Base-by-base conservation (phyloP, 1,139 yeast species). In the Eremothecium sinecaudum region DNA sequence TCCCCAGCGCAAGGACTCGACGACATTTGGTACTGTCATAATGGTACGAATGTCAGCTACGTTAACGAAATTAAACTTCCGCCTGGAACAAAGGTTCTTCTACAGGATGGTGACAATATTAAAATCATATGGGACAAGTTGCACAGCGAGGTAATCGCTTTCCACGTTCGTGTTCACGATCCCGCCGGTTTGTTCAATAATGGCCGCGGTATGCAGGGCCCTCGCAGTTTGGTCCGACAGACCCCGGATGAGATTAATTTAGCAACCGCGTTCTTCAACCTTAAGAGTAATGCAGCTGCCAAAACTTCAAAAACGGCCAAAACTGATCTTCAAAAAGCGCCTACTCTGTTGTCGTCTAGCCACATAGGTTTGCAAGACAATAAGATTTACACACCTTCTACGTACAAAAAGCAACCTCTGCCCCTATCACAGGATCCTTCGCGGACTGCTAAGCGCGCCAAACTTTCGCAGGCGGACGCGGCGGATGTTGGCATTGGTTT, bases 1-100 rank as follows among this genome's bases (percentile, higher is more conserved):
- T 72, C 79, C 11, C 82, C 83, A 0, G 83, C 82, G 0, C 66
- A 72, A 39, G 74, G 78, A 39, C 59, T 72, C 3, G 83, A 77
- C 38, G 86, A 77, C 49, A 63, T 82, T n/a, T 84, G 94, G 94
- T 61, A 86, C 13, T 59, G 81, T 27, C 95, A 83, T 50, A 71
- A 67, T 41, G 80, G 93, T 34, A 74, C 93, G 1, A 86, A 86
- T 53, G 79, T 82, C 1, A 82, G 95, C 51, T 72, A 65, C 44
- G 69, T 86, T 7, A 83, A 86, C 50, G 70, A 70, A 4, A 56
- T 59, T 10, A 66, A 64, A 31, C 51, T 86, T 27, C 80, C 80
- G 0, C 73, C 73, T 40, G 79, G 79, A 2, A 65, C 67, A 23
- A 82, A 82, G 45, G 69, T 69, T 0, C 67, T 72, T 41, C 48